Evolutionary conservation across 495 filamentous ascomycete species (phyloP), one percentile per base, ranked within the genome.

Genomic region (Penicillium canescens): DNA sequence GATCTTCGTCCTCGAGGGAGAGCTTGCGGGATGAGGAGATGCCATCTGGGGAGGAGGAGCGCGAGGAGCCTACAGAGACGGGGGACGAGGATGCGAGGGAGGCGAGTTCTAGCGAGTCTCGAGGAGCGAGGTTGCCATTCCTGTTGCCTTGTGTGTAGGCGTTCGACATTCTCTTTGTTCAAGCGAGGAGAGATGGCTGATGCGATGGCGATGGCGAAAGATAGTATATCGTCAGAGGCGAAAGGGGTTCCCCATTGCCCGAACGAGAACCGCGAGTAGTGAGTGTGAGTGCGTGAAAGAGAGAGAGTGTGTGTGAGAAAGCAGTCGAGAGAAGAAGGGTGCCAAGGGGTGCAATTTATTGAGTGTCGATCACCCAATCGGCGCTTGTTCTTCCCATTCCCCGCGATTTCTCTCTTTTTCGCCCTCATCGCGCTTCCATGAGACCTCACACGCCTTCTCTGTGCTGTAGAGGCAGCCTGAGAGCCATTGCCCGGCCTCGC

Each of bases 41-140:
- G 55, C 90, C 92, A 26, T 89, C 88, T 44, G 85, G 82, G 21
- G 92, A 97, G 11, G 90, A 91, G 45, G 82, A 86, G 46, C 84
- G 79, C 3, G 85, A 86, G 35, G 83, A 81, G 35, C 65, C 77
- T 2, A 67, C 71, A 24, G 81, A 82, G 53, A 74, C 75, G 14
- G 74, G 71, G 40, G 74, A 82, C 41, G 83, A 87, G 39, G 92
- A 96, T 11, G 94, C 94, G 50, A 98, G 85, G 24, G 92, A 96
- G 46, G 91, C 94, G 42, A 98, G 88, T 74, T 98, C 94, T 57
- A 98, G 86, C 48, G 94, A 98, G 78, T 98, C 94, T 62, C 94
- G 89, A 42, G 84, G 79, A 23, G 65, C 54, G 31, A 62, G 58
- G 24, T 60, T 60, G 49, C 59, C 71, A 57, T 67, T 66, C 54